Conservation (phyloP, 2,329 filamentous ascomycete genomes). For the Fusarium haematococcum region DNA sequence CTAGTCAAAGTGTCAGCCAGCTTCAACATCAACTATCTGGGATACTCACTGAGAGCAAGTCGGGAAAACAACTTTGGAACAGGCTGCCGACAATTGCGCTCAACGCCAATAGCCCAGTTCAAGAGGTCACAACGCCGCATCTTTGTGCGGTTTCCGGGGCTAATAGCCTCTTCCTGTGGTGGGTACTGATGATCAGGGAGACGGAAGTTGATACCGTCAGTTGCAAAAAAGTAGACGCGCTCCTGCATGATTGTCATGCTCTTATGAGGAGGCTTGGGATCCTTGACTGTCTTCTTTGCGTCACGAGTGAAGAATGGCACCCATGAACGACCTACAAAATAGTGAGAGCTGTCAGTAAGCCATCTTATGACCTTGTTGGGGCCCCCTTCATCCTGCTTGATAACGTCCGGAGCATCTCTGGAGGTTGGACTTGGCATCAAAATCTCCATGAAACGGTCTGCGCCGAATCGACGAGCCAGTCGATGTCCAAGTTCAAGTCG, state of each 20-base stretch:
- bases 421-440: conserved; percentile 58
- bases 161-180: conserved; percentile 39
- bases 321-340: conserved; percentile 62
- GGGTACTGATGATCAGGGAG: conserved; percentile 30
- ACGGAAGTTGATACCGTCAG: conserved; percentile 59
- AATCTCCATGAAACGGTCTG: conserved; percentile 69
- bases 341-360: conserved; percentile 50
- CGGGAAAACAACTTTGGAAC: conserved; percentile 70
- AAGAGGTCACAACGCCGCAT: conserved; percentile 58
- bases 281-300: conserved; percentile 53
- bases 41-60: conserved; percentile 62
- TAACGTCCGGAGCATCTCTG: conserved; percentile 40
- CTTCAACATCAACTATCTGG: not conserved
- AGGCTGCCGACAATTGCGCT: conserved; percentile 58
- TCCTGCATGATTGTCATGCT: conserved; percentile 48
- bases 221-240: conserved; percentile 66
- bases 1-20: conserved; percentile 47
- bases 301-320: conserved; percentile 58
- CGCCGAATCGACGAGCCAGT: conserved; percentile 65
- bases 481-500: conserved; percentile 63
- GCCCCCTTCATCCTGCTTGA: conserved; percentile 49
- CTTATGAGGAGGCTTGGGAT: conserved; percentile 41
- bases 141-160: conserved; percentile 42
- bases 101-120: conserved; percentile 63
- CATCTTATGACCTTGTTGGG: conserved; percentile 47